Conservation (phyloP, 106 monocot species). For the Cymbidium sinense region DNA sequence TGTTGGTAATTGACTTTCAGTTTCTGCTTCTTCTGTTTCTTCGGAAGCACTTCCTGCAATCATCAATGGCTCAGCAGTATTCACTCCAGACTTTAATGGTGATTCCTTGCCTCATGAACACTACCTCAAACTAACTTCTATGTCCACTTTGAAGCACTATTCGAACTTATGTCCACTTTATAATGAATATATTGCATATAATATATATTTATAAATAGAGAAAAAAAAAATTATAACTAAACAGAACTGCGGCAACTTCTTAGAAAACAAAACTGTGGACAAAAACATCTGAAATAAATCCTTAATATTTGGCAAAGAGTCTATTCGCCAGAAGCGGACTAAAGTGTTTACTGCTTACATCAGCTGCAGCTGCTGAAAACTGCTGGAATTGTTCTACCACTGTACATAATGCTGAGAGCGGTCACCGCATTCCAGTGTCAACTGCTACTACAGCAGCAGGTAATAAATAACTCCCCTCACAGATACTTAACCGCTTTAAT, state of each 20-base stretch:
- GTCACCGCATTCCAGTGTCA: slow-evolving; percentile 32
- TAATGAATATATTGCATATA: too few species aligned
- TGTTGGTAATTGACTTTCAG: slow-evolving; percentile 18
- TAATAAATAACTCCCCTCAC: neutral
- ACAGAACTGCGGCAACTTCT: too few species aligned
- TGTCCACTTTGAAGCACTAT: too few species aligned
- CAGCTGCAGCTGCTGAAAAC: slow-evolving; percentile 49
- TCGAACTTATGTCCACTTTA: too few species aligned
- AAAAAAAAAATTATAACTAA: too few species aligned
- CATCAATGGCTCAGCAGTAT: slow-evolving; percentile 30
- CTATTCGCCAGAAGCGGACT: too few species aligned
- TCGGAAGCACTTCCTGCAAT: slow-evolving; percentile 54
- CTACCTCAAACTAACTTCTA: too few species aligned
- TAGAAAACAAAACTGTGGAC: too few species aligned
- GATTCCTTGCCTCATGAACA: slow-evolving; percentile 1
- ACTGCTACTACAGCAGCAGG: slow-evolving; percentile 17
- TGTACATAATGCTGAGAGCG: slow-evolving; percentile 52
- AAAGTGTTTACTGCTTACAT: neutral
- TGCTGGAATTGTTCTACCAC: slow-evolving; percentile 47
- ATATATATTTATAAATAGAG: too few species aligned
- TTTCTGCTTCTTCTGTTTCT: slow-evolving; percentile 59
- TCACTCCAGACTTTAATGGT: slow-evolving; percentile 41
- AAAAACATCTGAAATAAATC: too few species aligned
- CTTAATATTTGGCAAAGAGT: too few species aligned
- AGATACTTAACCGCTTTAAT: neutral